Evolutionary conservation across 202 grass and related monocot species (phyloP).

Genomic region (Setaria viridis): DNA sequence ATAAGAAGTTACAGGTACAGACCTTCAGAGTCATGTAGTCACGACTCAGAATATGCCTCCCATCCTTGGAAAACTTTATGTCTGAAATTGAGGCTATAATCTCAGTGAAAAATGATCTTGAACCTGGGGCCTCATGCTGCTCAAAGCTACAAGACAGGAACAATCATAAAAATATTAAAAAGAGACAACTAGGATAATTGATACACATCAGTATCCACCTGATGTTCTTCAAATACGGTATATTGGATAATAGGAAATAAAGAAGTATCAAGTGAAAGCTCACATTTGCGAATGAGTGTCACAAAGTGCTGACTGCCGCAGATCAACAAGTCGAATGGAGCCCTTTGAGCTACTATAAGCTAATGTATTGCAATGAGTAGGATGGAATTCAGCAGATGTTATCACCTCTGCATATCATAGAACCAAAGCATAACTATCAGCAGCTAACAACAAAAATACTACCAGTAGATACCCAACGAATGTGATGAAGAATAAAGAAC

Average conservation of each 20-base stretch:
- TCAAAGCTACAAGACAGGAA: slow-evolving; percentile 71
- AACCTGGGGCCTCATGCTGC: slow-evolving; percentile 79
- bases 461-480: slow-evolving; percentile 17
- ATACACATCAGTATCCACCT: slow-evolving; percentile 8
- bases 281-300: slow-evolving; percentile 89
- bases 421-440: slow-evolving; percentile 45
- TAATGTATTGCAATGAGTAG: slow-evolving; percentile 83
- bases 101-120: slow-evolving; percentile 96
- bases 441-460: slow-evolving; percentile 35
- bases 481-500: slow-evolving; percentile 24
- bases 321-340: slow-evolving; percentile 88
- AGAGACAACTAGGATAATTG: slow-evolving; percentile 25
- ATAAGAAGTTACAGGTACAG: slow-evolving; percentile 19
- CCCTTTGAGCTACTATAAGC: slow-evolving; percentile 98
- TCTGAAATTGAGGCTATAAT: slow-evolving; percentile 99
- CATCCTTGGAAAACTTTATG: slow-evolving; percentile 90
- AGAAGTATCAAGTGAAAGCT: slow-evolving; percentile 50
- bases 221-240: slow-evolving; percentile 31
- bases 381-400: slow-evolving; percentile 93
- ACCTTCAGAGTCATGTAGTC: slow-evolving; percentile 98
- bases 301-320: slow-evolving; percentile 93
- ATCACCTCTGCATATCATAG: slow-evolving; percentile 79
- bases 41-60: slow-evolving; percentile 88
- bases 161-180: slow-evolving; percentile 34
- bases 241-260: slow-evolving; percentile 35